A percentile compares a stretch with the other conserved stretches of the same genome.
These are phyloP conservation scores for Penicillium polonicum DNA, from an alignment of 2,329 filamentous ascomycete species.

Conservation along the genomic window DNA sequence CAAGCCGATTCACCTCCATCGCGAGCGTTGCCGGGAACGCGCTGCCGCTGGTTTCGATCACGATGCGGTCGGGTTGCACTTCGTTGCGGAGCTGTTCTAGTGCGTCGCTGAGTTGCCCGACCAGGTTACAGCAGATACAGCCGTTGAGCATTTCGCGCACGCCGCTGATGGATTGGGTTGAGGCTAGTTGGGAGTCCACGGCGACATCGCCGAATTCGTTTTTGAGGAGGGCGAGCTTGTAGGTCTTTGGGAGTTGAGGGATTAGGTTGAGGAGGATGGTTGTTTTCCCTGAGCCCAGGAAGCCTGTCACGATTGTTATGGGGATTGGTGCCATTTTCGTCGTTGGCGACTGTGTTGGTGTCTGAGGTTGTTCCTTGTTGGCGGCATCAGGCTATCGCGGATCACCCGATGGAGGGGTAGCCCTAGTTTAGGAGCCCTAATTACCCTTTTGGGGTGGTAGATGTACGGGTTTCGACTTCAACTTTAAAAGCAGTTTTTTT, in stretches of 20 bases:
- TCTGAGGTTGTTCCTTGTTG: not conserved
- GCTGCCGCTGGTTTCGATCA: conserved; percentile 88
- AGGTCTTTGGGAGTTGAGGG: conserved; percentile 81
- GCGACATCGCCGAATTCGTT: conserved; percentile 97
- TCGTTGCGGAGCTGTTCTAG: conserved; percentile 68
- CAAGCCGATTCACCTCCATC: conserved; percentile 81
- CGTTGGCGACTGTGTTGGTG: not conserved
- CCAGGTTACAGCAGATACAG: conserved; percentile 98
- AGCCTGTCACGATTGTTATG: conserved; percentile 93
- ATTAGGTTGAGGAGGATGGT: conserved; percentile 92
- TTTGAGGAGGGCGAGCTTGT: conserved; percentile 91
- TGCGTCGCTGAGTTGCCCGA: conserved; percentile 82
- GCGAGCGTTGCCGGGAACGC: conserved; percentile 87
- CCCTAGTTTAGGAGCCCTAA: conserved; percentile 4
- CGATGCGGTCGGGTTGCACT: conserved; percentile 73
- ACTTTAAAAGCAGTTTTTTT: not conserved
- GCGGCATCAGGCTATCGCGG: not conserved
- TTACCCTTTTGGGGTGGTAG: not conserved
- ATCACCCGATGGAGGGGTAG: conserved; percentile 6
- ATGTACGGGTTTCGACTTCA: not conserved
- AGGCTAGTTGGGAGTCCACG: conserved; percentile 87
- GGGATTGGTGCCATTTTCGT: conserved; percentile 67
- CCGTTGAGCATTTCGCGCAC: conserved; percentile 93
- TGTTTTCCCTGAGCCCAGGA: conserved; percentile 93
- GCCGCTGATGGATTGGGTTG: conserved; percentile 77